These are phyloP conservation scores for Suillus variegatus DNA, from an alignment of 768 basidiomycete genomes.

Conservation along the genomic window DNA sequence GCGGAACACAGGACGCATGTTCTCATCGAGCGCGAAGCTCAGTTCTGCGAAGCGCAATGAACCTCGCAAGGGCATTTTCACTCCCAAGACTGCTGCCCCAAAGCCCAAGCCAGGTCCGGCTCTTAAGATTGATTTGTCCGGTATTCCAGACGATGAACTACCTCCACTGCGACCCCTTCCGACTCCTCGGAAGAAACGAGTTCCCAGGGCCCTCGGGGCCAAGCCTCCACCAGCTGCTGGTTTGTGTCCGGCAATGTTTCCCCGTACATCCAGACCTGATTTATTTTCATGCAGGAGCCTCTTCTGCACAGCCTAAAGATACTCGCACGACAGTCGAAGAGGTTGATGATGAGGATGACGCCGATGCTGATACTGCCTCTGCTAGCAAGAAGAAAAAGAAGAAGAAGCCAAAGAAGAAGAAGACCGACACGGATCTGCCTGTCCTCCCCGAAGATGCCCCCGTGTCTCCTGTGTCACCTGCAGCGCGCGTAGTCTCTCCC, in stretches of 20 bases:
- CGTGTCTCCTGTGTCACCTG: conserved; percentile 17
- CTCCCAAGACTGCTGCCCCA: conserved; percentile 12
- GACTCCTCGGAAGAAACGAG: conserved; percentile 14
- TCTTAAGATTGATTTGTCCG: conserved; percentile 12
- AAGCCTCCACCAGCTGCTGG: conserved; percentile 9
- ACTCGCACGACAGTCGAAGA: conserved; percentile 62
- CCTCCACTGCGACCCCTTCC: conserved; percentile 10
- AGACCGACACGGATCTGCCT: conserved; percentile 32
- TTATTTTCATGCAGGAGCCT: conserved; percentile 13
- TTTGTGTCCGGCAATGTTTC: conserved; percentile 2
- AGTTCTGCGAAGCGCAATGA: conserved; percentile 38
- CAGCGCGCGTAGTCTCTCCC: conserved; percentile 12
- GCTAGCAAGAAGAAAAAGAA: conserved; percentile 69
- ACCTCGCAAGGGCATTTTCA: conserved; percentile 31
- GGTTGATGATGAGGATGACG: conserved; percentile 68
- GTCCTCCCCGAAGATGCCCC: conserved; percentile 23
- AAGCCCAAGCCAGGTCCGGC: conserved; percentile 13
- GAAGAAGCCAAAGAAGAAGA: conserved; percentile 77
- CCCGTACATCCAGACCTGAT: not conserved
- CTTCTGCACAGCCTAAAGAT: conserved; percentile 35
- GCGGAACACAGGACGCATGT: conserved; percentile 58
- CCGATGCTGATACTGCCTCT: conserved; percentile 20
- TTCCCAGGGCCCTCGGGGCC: not conserved
- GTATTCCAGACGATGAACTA: conserved; percentile 13
- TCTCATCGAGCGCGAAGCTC: conserved; percentile 47